Evolutionary conservation across 2,329 filamentous ascomycete genomes (phyloP), one percentile per base, ranked within the genome.

Genomic region (Hypocrella siamensis): DNA sequence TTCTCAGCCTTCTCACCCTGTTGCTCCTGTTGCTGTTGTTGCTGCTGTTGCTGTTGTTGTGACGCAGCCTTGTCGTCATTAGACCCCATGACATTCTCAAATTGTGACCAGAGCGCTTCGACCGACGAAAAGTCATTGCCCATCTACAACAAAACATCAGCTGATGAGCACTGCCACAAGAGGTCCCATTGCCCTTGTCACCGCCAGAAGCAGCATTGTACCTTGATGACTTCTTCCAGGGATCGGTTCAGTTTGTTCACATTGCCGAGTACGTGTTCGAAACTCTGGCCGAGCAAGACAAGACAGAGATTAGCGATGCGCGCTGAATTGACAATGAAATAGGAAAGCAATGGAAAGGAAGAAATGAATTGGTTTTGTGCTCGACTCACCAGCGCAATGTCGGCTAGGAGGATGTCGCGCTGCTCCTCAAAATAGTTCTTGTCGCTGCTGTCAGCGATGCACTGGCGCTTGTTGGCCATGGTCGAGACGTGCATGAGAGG

Each of bases 51-150:
- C 27, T 28, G 27, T 12, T 29, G 27, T n/a, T 31, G 32, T 15
- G 29, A 17, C 15, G 31, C 44, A 28, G 40, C 41, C 28, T 39
- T 50, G 30, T 43, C 60, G 34, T 79, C 69, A 46, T 79, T 82
- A 7, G 73, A n/a, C n/a, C n/a, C 82, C 86, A 94, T 96, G 44
- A 96, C 86, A 42, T 78, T 81, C 59, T 98, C 90, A 49, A 98
- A 96, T 47, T 93, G 84, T 25, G 82, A 92, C 90, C 90, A 98
- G 12, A 98, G 67, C 19, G 84, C 85, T 55, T 98, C 90, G 27
- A 98, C 90, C 4, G 84, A 86, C n/a, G 81, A 78, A 57, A 98
- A 94, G 49, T 98, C 90, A 56, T 93, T 93, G 24, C 90, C 90
- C 32, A 98, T 77, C 76, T 83, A 33, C 5, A 9, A 15, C n/a